A percentile compares a stretch with the other conserved stretches of the same genome.
These are phyloP conservation scores for Jatropha multifida DNA, from an alignment of 441 rosid genomes.

Conservation along the genomic window DNA sequence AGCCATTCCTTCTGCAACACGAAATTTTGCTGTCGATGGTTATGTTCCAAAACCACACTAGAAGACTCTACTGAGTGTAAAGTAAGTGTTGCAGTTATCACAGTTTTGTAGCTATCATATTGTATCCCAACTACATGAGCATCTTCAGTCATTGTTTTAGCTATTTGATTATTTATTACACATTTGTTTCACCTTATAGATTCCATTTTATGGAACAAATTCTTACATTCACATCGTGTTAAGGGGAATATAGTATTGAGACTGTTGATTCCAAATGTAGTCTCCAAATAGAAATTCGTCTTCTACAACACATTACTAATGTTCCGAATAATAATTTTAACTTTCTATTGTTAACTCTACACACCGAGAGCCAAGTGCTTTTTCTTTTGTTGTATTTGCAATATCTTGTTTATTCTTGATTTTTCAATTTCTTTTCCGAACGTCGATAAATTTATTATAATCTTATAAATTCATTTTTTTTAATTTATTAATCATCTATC, in stretches of 20 bases:
- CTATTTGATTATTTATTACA: constrained; percentile 14
- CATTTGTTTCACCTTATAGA: constrained; percentile 4
- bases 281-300: not conserved
- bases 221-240: not conserved
- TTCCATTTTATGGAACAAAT: not conserved
- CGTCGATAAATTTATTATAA: too few relatives aligned
- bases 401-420: too few relatives aligned
- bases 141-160: constrained; percentile 11
- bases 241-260: not conserved
- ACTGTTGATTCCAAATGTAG: not conserved
- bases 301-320: not conserved
- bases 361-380: not conserved
- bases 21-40: constrained; percentile 96
- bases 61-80: constrained; percentile 28
- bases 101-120: constrained; percentile 39
- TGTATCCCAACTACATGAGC: constrained; percentile 14
- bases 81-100: constrained; percentile 20
- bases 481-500: too few relatives aligned
- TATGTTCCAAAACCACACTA: constrained; percentile 89
- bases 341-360: not conserved
- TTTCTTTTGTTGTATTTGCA: too few relatives aligned
- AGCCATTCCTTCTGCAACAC: constrained; percentile 84
- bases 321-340: not conserved
- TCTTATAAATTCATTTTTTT: too few relatives aligned
- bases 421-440: too few relatives aligned